Evolutionary conservation across 2,329 filamentous ascomycete genomes (phyloP), one percentile per base, ranked within the genome.

Genomic region (Sporothrix curviconia): DNA sequence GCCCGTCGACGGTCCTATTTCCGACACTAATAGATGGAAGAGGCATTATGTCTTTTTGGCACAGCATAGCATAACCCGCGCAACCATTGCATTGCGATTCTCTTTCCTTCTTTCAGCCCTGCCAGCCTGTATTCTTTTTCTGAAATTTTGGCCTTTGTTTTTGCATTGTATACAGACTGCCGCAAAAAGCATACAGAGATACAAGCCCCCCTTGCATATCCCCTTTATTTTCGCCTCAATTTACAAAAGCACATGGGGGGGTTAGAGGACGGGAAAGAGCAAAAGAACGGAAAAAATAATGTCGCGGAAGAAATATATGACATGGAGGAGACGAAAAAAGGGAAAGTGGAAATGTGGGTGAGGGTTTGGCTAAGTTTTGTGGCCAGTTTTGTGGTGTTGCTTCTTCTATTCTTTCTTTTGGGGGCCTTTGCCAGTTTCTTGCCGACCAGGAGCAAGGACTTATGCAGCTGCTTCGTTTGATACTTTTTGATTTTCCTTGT

Each of bases 401-500:
- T 32, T 47, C 15, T 40, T 32, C 30, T 40, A 2, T 50, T 52
- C 12, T 39, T 51, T 9, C 22, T 51, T 40, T 51, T 17, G 14
- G 24, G 37, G 3, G 50, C n/a, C 25, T 43, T 24, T 51, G 42
- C 24, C n/a, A n/a, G 22, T 40, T 7, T 22, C 2, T 19, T 8
- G 34, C 39, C 37, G 14, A n/a, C n/a, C n/a, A n/a, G n/a, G n/a
- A n/a, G n/a, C n/a, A n/a, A n/a, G n/a, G n/a, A n/a, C n/a, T n/a
- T n/a, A n/a, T n/a, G n/a, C n/a, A 36, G 14, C 4, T 32, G 51
- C 39, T 22, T 44, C 51, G n/a, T 44, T 46, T 56, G 40, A 36
- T 53, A 40, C 43, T 32, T 53, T 56, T 56, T 56, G 28, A 4
- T 37, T 39, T 36, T 39, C 36, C 19, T 19, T 39, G 28, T 22